Conservation (phyloP, 805 yeast species). For the Scheffersomyces coipomensis region DNA sequence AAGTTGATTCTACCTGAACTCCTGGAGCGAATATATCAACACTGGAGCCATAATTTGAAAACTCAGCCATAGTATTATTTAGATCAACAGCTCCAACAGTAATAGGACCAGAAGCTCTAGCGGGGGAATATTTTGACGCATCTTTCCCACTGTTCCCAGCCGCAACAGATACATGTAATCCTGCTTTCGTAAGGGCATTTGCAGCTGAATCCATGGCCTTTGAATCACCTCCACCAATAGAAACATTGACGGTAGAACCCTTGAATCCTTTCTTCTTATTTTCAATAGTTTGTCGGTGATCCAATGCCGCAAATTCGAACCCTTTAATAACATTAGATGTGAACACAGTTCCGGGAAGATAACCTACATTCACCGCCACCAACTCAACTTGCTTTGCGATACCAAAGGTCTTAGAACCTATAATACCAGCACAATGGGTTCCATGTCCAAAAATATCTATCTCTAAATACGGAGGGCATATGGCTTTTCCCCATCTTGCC, state of each 20-base stretch:
- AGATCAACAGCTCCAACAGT: constrained; percentile 50
- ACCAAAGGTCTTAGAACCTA: constrained; percentile 77
- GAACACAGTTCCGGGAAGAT: constrained; percentile 32
- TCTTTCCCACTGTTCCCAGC: constrained; percentile 63
- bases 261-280: constrained; percentile 42
- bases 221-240: constrained; percentile 57
- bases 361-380: constrained; percentile 40
- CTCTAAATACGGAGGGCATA: constrained; percentile 30
- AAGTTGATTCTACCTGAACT: constrained; percentile 53
- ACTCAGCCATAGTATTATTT: constrained; percentile 45
- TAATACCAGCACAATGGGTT: constrained; percentile 87
- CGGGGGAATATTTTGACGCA: constrained; percentile 60
- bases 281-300: constrained; percentile 28
- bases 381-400: constrained; percentile 61
- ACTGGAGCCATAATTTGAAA: constrained; percentile 53
- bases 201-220: constrained; percentile 57
- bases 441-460: constrained; percentile 81
- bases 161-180: constrained; percentile 59
- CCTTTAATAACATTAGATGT: constrained; percentile 41
- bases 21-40: constrained; percentile 57
- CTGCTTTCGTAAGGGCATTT: constrained; percentile 54
- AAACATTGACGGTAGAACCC: constrained; percentile 62
- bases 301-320: constrained; percentile 34
- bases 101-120: constrained; percentile 52
- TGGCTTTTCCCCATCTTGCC: constrained; percentile 49